Conservation (phyloP, 75 land plant genomes). For the Cryptomeria japonica region DNA sequence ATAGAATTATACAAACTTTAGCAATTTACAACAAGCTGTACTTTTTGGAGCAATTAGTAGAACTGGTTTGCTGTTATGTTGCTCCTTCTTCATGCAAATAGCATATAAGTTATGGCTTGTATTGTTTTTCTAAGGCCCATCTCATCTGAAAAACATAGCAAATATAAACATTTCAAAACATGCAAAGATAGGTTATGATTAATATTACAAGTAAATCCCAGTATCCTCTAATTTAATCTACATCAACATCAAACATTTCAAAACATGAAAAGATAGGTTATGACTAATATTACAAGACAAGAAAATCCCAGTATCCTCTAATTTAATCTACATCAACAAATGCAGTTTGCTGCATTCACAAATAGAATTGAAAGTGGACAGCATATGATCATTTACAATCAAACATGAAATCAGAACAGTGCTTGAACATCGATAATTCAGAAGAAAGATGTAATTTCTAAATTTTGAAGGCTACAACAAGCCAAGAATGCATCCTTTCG, state of each 20-base stretch:
- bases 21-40: background rate
- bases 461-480: background rate
- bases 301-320: background rate
- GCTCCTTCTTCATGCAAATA: conserved; percentile 26
- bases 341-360: background rate
- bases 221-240: too few species aligned
- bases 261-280: too few species aligned
- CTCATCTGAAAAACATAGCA: conserved; percentile 30
- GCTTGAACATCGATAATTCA: background rate
- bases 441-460: background rate
- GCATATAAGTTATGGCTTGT: conserved; percentile 34
- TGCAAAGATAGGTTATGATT: background rate
- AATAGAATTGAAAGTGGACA: background rate
- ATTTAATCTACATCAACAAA: background rate
- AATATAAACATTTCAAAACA: conserved; percentile 4
- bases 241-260: too few species aligned
- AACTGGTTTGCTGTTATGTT: conserved; percentile 24
- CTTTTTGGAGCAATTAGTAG: conserved; percentile 45
- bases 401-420: background rate
- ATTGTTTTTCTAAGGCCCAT: conserved; percentile 47
- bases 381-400: background rate
- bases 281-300: too few species aligned
- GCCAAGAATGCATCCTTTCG: background rate
- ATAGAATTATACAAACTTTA: background rate
- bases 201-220: background rate